These are phyloP conservation scores for Bisporella sp. DNA, from an alignment of 2,329 filamentous ascomycete genomes.

Conservation along the genomic window DNA sequence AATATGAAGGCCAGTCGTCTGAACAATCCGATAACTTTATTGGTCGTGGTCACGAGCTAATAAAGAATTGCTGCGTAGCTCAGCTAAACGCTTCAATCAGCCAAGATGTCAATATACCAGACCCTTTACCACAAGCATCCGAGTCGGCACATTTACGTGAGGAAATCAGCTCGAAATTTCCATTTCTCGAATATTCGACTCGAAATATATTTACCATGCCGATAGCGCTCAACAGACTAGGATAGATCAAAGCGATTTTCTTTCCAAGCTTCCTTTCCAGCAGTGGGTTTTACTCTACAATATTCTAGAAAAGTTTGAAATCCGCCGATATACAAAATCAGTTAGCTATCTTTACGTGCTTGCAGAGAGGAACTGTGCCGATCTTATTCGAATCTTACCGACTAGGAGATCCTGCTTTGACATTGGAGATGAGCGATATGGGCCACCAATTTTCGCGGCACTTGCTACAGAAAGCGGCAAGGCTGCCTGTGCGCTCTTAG, in stretches of 20 bases:
- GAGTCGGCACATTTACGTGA: neutral
- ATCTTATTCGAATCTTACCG: neutral
- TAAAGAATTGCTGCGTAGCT: neutral
- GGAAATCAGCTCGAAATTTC: neutral
- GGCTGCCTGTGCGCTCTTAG: conserved; percentile 19
- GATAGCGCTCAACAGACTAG: neutral
- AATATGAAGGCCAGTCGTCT: conserved; percentile 20
- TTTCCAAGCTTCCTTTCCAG: neutral
- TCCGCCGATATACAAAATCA: neutral
- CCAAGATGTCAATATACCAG: neutral
- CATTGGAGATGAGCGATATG: neutral
- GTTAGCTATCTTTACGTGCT: neutral
- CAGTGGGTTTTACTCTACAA: neutral
- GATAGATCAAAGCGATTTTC: neutral
- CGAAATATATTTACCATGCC: neutral
- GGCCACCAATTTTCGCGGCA: conserved; percentile 29
- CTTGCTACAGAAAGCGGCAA: conserved; percentile 21
- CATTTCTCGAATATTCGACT: neutral
- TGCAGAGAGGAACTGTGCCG: neutral
- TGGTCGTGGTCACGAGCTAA: neutral
- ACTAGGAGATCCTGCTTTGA: neutral
- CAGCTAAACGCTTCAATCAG: neutral
- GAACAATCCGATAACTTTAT: neutral
- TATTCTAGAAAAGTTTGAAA: neutral
- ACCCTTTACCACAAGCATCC: neutral